Evolutionary conservation across 192 early-diverging fungal species (phyloP), one percentile per base, ranked within the genome.

Genomic region (Thoreauomyces humboldtii): DNA sequence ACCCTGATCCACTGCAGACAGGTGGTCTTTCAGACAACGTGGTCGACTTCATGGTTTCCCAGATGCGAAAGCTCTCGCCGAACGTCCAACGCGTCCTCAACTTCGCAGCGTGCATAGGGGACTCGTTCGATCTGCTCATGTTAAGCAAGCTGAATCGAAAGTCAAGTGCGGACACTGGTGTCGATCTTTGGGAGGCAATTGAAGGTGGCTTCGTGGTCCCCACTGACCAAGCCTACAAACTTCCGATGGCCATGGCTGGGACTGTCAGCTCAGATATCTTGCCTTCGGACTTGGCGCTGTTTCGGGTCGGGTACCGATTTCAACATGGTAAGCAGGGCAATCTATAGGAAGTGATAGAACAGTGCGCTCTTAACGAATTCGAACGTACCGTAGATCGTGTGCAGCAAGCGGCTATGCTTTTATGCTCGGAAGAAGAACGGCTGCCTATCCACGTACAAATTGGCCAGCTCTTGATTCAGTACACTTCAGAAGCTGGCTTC

Each of bases 41-140:
- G 1, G 59, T 74, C 11, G 72, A 74, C 31, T 48, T 74, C 11
- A 48, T 74, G 38, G 44, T 70, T 17, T 36, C 53, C 4, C 46
- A 37, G 14, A 71, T 74, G 54, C 48, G 42, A 14, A 57, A 72
- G 42, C 62, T 74, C 6, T 36, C 68, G 24, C 36, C 51, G 9
- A 38, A 32, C 15, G 41, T 62, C 7, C 62, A 67, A 28, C 50
- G 53, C 19, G 68, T 74, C 27, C 34, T 74, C 12, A 22, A 28
- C 17, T 45, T 74, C 9, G 72, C 72, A n/a, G 56, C 68, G 14
- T 74, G 72, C 34, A 64, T 74, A n/a, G 72, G 72, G n/a, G 65
- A 72, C 50, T 22, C 36, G 14, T 72, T 74, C 43, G 60, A 54
- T 14, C 59, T 65, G 19, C 45, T 60, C 19, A 34, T 65, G n/a